These are phyloP conservation scores for Pisolithus tinctorius DNA, from an alignment of 768 basidiomycete genomes.

Conservation along the genomic window DNA sequence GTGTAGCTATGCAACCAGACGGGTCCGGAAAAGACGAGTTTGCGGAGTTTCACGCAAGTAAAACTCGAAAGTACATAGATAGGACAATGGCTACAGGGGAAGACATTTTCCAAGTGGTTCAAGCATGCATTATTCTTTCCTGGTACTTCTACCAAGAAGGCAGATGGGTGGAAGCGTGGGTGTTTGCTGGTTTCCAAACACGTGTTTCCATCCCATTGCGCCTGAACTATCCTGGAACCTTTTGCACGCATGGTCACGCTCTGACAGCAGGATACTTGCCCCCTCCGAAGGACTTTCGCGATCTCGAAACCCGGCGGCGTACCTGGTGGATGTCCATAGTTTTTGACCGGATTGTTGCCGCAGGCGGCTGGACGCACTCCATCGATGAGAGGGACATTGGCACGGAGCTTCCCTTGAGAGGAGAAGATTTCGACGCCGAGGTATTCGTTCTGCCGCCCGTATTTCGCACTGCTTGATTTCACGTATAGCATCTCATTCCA, in stretches of 20 bases:
- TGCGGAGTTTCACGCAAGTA: constrained; percentile 80
- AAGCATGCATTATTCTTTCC: constrained; percentile 78
- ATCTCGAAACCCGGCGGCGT: constrained; percentile 70
- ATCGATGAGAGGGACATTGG: constrained; percentile 81
- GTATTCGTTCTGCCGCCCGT: constrained; percentile 32
- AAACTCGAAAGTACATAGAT: constrained; percentile 84
- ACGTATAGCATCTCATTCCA: constrained; percentile 46
- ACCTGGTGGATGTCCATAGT: constrained; percentile 92
- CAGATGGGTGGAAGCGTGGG: constrained; percentile 88
- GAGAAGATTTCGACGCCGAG: constrained; percentile 69
- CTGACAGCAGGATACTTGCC: constrained; percentile 77
- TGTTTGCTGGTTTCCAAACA: constrained; percentile 81
- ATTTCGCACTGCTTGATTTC: constrained; percentile 7
- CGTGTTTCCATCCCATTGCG: constrained; percentile 77
- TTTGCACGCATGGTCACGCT: constrained; percentile 56
- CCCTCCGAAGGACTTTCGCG: constrained; percentile 68
- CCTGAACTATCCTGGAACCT: constrained; percentile 82
- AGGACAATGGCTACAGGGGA: constrained; percentile 85
- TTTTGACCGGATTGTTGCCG: constrained; percentile 76
- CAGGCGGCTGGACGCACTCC: constrained; percentile 82
- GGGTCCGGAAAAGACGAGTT: constrained; percentile 78
- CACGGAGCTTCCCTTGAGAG: constrained; percentile 73
- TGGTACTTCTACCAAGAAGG: constrained; percentile 93
- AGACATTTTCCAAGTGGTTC: constrained; percentile 82
- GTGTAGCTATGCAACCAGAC: constrained; percentile 60